These are phyloP conservation scores for Colletotrichum coccodes DNA, from an alignment of 2,329 filamentous ascomycete genomes.

Conservation along the genomic window DNA sequence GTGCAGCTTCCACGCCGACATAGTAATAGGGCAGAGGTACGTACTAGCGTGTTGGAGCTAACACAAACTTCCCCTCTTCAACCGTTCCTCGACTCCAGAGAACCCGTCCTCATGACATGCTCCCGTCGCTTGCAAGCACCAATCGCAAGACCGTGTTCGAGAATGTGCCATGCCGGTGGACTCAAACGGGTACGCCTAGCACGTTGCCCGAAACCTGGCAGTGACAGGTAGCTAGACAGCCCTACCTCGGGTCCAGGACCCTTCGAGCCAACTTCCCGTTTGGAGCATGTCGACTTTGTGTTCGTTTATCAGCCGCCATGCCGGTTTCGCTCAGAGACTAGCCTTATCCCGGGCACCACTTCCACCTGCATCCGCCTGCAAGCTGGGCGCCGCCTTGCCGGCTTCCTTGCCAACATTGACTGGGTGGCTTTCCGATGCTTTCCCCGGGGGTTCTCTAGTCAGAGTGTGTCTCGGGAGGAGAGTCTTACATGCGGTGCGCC, in stretches of 20 bases:
- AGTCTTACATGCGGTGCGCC: slow-evolving; percentile 21
- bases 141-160: slow-evolving; percentile 13
- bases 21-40: not conserved
- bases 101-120: not conserved
- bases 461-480: slow-evolving; percentile 21
- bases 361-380: slow-evolving; percentile 5
- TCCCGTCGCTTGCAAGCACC: slow-evolving; percentile 10
- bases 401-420: not conserved
- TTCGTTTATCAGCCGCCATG: slow-evolving; percentile 1
- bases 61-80: not conserved
- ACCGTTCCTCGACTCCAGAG: not conserved
- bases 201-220: not conserved
- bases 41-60: not conserved
- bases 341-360: slow-evolving; percentile 7
- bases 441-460: not conserved
- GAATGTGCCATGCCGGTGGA: slow-evolving; percentile 23
- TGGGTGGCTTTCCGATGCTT: not conserved
- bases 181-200: slow-evolving; percentile 7
- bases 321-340: slow-evolving; percentile 14
- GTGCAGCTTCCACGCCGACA: not conserved
- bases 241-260: not conserved
- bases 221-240: slow-evolving; percentile 3
- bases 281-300: not conserved
- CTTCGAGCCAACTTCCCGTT: not conserved
- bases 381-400: not conserved